Conservation (phyloP, 2,329 filamentous ascomycete species). For the Grosmannia penicillata region DNA sequence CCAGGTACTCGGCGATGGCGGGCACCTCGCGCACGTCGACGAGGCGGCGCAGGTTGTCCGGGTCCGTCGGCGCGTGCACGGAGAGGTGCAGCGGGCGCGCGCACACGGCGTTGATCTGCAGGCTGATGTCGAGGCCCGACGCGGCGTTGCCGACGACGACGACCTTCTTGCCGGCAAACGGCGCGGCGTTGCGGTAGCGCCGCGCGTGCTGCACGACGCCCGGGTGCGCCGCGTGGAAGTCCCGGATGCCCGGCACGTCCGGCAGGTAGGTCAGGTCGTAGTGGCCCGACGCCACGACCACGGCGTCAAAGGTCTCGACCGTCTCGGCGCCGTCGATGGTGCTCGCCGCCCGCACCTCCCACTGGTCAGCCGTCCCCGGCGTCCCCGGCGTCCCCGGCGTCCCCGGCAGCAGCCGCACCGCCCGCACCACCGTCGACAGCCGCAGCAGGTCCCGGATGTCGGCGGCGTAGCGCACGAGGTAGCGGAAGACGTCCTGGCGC, state of each 20-base stretch:
- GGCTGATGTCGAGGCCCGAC: constrained; percentile 69
- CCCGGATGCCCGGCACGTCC: constrained; percentile 39
- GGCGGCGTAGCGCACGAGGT: constrained; percentile 57
- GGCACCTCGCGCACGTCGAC: constrained; percentile 33
- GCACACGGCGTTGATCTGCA: constrained; percentile 54
- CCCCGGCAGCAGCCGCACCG: constrained; percentile 28
- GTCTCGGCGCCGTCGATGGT: neutral
- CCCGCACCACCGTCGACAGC: constrained; percentile 57
- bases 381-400: no score
- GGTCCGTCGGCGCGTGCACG: constrained; percentile 35
- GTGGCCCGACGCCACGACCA: constrained; percentile 63
- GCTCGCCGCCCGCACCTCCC: constrained; percentile 44
- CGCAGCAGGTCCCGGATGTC: constrained; percentile 52
- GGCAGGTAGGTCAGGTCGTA: constrained; percentile 58
- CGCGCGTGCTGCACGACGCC: constrained; percentile 60
- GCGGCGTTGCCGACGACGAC: constrained; percentile 74
- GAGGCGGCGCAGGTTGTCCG: constrained; percentile 27
- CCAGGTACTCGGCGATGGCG: constrained; percentile 42
- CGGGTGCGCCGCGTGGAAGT: constrained; percentile 45
- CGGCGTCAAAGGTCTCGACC: constrained; percentile 49
- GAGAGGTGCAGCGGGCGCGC: constrained; percentile 48
- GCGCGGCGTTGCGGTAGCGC: constrained; percentile 53
- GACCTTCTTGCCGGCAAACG: constrained; percentile 56
- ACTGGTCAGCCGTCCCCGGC: constrained; percentile 28
- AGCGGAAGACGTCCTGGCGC: constrained; percentile 55